Base-by-base conservation (phyloP, 106 monocot genomes). In the Cymbidium sinense region DNA sequence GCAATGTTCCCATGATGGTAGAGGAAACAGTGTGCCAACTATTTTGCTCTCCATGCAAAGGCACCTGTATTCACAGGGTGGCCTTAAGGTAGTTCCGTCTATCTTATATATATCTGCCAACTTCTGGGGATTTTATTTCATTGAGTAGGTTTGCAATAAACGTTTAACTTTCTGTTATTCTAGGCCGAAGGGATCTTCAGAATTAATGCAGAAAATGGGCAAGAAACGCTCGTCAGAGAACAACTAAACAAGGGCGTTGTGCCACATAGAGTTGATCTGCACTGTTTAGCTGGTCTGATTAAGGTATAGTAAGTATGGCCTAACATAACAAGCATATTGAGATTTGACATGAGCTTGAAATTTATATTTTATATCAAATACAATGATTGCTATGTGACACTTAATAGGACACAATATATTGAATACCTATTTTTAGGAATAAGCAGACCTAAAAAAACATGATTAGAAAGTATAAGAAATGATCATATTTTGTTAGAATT, bases 11-110 rank as follows among this genome's bases (percentile, higher is more conserved):
- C 81, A 81, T 81, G 88, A 88, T 73, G 20, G 75, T 71, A 81
- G 83, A 76, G 88, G 88, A 23, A 88, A 88, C 54, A 88, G 88
- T 29, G 78, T 88, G 18, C 88, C 88, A 37, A 85, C 88, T 62
- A 88, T 88, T 69, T 78, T 88, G 61, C 80, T 88, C 36, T 70
- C 77, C 34, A 88, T 88, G 88, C 88, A 88, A 77, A 85, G 75
- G 50, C 69, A 83, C 73, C 75, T 88, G 47, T 88, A 85, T 72
- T 69, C 34, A 75, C 82, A 81, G 33, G 83, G 83, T 77, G 88
- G 88, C 21, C 82, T 88, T 75, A 79, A 88, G 88, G 88, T 88
- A 78, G 34, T 67, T 67, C 13, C 67, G 20, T 7, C 71, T 70
- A 36, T 62, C 61, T 62, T 37, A n/a, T 37, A 19, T 36, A 20